Conservation (phyloP, 352 stramenopile species). For the Pythium grandisporangium region DNA sequence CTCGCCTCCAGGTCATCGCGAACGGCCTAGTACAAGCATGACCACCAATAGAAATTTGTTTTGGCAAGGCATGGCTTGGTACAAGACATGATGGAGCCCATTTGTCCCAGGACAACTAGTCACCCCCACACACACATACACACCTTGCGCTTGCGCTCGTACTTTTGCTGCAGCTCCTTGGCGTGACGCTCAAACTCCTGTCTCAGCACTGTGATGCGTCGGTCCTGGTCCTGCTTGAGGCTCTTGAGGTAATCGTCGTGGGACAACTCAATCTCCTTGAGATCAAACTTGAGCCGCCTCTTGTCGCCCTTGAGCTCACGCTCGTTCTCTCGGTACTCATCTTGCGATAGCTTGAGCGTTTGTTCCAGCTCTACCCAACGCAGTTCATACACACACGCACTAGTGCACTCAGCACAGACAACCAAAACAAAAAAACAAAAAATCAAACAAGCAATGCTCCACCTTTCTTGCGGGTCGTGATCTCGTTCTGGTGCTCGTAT, state of each 20-base stretch:
- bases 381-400: conserved; percentile 1
- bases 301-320: conserved; percentile 87
- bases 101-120: too few species aligned
- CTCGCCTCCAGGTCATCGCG: conserved; percentile 74
- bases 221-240: conserved; percentile 90
- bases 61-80: neutral
- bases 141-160: conserved; percentile 68
- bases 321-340: conserved; percentile 85
- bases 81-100: too few species aligned
- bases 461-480: conserved; percentile 86
- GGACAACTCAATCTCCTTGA: conserved; percentile 89
- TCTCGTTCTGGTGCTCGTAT: conserved; percentile 92
- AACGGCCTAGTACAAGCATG: conserved; percentile 23
- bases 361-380: conserved; percentile 58
- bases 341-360: conserved; percentile 85
- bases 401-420: neutral
- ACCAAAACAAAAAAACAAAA: too few species aligned
- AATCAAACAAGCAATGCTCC: too few species aligned
- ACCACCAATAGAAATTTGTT: neutral
- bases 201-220: conserved; percentile 84
- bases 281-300: conserved; percentile 77
- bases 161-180: conserved; percentile 88
- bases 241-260: conserved; percentile 91
- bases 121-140: too few species aligned
- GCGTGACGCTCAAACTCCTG: conserved; percentile 89